Evolutionary conservation across 2,329 filamentous ascomycete genomes (phyloP), one percentile per base, ranked within the genome.

Genomic region (Claviceps pazoutovae): DNA sequence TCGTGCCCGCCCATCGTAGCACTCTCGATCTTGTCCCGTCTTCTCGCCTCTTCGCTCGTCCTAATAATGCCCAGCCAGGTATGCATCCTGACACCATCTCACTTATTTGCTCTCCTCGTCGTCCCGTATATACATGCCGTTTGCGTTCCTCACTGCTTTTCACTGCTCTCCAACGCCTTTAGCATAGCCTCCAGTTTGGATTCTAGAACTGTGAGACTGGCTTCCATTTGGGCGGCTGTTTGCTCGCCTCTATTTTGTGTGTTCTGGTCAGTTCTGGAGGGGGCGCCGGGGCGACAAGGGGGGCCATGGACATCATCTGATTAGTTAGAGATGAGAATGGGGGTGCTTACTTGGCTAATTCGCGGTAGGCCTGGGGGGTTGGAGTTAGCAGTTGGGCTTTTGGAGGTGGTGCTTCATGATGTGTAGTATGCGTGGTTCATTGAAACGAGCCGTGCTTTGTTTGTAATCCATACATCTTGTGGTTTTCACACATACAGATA

Each of bases 101-200:
- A 34, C 9, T 34, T 34, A 17, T 7, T n/a, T 41, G n/a, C 13
- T 8, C 1, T 55, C 11, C 53, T 47, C 14, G 46, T 42, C 38
- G 30, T 34, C 30, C 30, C 30, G 3, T 4, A 34, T 34, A 34
- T 34, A 34, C 30, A 34, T 11, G 9, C 9, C 30, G 30, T 34
- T 2, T 34, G 30, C 30, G 9, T 11, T 34, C 30, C 30, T 34
- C 30, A 34, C 30, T 34, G 11, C 30, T 34, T 34, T 34, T 34
- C 30, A 11, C 49, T 30, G 16, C 57, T 59, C 52, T 74, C 75
- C 48, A 78, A 65, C 23, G 71, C 70, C 16, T 72, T 73, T 21
- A 81, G 67, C 21, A 81, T 66, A 54, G 69, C 70, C 54, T 80
- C 76, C n/a, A 81, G 69, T 60, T 73, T 78, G 59, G 65, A 68